Evolutionary conservation across 1,284 basidiomycete species (phyloP).

Genomic region (Phaffia rhodozyma): DNA sequence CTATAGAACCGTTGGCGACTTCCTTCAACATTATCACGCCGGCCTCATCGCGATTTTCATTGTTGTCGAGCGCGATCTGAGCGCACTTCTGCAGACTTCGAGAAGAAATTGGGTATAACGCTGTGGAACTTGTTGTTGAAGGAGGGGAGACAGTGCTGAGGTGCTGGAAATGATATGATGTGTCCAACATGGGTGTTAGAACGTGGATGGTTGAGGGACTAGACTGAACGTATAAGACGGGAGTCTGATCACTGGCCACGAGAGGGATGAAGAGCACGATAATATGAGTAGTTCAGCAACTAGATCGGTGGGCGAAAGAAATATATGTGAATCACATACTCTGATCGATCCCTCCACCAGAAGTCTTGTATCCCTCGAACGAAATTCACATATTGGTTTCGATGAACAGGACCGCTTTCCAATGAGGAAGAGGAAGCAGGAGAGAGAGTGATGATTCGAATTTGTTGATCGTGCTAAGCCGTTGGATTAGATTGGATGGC

Average conservation of each 20-base stretch:
- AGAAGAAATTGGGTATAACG: conserved; percentile 35
- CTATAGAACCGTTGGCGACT: conserved; percentile 33
- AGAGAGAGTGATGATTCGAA: conserved; percentile 24
- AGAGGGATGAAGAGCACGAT: conserved; percentile 39
- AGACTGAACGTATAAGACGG: conserved; percentile 63
- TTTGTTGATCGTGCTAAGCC: too few species aligned
- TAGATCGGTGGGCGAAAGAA: neutral
- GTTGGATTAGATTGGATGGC: too few species aligned
- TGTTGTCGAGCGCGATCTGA: conserved; percentile 39
- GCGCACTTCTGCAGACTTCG: conserved; percentile 51
- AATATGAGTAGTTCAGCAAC: conserved; percentile 36
- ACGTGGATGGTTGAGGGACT: conserved; percentile 63
- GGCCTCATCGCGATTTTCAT: conserved; percentile 21
- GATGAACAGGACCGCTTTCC: neutral
- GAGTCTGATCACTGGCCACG: conserved; percentile 48
- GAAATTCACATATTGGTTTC: conserved; percentile 4
- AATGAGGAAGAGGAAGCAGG: conserved; percentile 53
- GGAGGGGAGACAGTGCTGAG: conserved; percentile 60
- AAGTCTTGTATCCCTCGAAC: neutral
- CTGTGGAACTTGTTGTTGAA: conserved; percentile 33
- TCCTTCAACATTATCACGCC: conserved; percentile 41
- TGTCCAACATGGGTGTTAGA: conserved; percentile 76
- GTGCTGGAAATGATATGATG: conserved; percentile 69
- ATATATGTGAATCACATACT: neutral
- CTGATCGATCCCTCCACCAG: conserved; percentile 10